Evolutionary conservation across 345 rosid genomes (phyloP).

Genomic region (Turritis glabra): DNA sequence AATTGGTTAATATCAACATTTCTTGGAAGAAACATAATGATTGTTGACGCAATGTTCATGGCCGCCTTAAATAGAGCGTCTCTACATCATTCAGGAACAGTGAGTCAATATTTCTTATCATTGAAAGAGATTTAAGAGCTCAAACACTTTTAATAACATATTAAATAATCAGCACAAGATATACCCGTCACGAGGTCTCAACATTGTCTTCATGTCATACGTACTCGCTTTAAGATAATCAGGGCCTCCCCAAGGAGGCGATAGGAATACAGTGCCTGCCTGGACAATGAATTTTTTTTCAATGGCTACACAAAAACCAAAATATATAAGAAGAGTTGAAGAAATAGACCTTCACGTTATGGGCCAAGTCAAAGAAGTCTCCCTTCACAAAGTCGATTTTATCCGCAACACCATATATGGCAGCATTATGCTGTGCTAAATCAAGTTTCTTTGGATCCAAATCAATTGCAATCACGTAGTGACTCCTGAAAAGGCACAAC

Average conservation of each 20-base stretch:
- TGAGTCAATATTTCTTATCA: not conserved
- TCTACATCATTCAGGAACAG: constrained; percentile 48
- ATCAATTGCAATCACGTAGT: constrained; percentile 78
- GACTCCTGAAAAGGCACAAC: constrained; percentile 54
- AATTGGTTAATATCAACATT: constrained; percentile 76
- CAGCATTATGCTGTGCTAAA: constrained; percentile 81
- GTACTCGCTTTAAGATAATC: constrained; percentile 62
- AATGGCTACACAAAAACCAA: not conserved
- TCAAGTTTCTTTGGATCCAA: constrained; percentile 77
- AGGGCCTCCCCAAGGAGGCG: constrained; percentile 99
- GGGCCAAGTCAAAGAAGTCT: constrained; percentile 74
- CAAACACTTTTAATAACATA: not conserved
- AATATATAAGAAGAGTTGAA: not conserved
- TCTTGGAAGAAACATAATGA: constrained; percentile 91
- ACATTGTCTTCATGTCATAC: constrained; percentile 80
- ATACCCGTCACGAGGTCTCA: constrained; percentile 88
- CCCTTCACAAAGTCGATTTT: constrained; percentile 77
- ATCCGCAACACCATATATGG: constrained; percentile 73
- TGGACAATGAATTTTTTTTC: constrained; percentile 21
- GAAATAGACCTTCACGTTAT: constrained; percentile 61
- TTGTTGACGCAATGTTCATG: constrained; percentile 56
- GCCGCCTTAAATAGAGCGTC: constrained; percentile 62
- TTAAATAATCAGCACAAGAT: not conserved
- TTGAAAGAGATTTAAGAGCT: constrained; percentile 4
- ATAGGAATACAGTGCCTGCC: constrained; percentile 83